A percentile compares a stretch with the other conserved stretches of the same genome.
Evolutionary conservation across 176 grass and related monocot genomes (phyloP).

Genomic region (Miscanthus lutarioriparius): DNA sequence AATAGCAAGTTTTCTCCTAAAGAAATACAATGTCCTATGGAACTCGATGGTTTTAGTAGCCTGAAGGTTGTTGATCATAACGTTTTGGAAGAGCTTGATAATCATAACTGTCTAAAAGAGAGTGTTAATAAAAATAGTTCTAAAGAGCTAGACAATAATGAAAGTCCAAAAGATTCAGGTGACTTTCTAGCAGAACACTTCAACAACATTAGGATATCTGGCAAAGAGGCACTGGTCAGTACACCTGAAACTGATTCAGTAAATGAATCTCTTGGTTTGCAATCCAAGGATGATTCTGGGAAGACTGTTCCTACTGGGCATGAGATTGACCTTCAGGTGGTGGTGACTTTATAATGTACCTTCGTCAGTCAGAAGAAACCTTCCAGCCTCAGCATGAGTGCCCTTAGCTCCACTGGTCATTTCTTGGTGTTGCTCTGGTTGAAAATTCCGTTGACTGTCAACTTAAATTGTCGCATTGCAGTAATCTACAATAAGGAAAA

Average conservation of each 20-base stretch:
- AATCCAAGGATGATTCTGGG: slow-evolving; percentile 28
- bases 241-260: slow-evolving; percentile 33
- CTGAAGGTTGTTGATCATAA: slow-evolving; percentile 13
- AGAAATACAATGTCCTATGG: slow-evolving; percentile 25
- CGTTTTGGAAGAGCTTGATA: slow-evolving; percentile 5
- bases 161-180: slow-evolving; percentile 2
- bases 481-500: slow-evolving; percentile 30
- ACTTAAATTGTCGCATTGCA: slow-evolving; percentile 4
- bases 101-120: slow-evolving; percentile 27
- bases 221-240: slow-evolving; percentile 30
- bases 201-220: slow-evolving; percentile 34
- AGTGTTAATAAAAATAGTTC: not conserved
- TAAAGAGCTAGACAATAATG: not conserved
- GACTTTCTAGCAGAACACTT: slow-evolving; percentile 43
- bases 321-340: slow-evolving; percentile 48
- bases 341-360: slow-evolving; percentile 41
- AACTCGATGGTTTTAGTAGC: slow-evolving; percentile 4
- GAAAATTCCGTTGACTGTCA: slow-evolving; percentile 26
- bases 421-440: slow-evolving; percentile 25
- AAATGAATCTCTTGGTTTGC: slow-evolving; percentile 43
- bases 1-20: slow-evolving; percentile 27
- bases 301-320: slow-evolving; percentile 38
- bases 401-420: not conserved
- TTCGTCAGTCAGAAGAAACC: slow-evolving; percentile 16
- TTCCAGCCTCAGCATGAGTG: slow-evolving; percentile 19